Evolutionary conservation across 2,329 filamentous ascomycete genomes (phyloP), one percentile per base, ranked within the genome.

Genomic region (Cercospora nicotianae): DNA sequence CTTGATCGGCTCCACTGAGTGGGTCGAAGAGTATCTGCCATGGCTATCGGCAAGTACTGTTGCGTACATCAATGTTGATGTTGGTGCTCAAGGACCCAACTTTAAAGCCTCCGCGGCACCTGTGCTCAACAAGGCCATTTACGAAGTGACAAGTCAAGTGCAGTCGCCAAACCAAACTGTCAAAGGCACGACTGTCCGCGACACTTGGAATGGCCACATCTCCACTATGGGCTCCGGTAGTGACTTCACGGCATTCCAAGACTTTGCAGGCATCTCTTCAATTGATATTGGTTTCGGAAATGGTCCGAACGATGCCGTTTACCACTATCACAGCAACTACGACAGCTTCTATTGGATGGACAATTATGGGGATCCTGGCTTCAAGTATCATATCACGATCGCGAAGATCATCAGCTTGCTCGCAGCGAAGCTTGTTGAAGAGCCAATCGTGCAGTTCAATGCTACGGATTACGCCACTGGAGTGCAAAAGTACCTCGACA

Each of bases 321-420:
- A 90, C 76, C 90, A 91, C 71, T 96, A 95, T 75, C 92, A 96
- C 77, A 87, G 87, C 69, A 95, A 95, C 79, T 96, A 94, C 76
- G 93, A 96, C 76, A 91, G 87, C 36, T 94, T 91, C 76, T 83
- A 90, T 74, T 96, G 92, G 92, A 95, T 95, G 91, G 85, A 89
- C 13, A 89, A 83, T 3, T 93, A 88, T 72, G 92, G 92, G 3
- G 93, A 96, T 72, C 81, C 83, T 0, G 81, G 78, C 10, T 89
- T 86, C 79, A 77, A 84, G 7, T 88, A 90, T 73, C 88, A 90
- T 73, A 79, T 79, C 23, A 79, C 83, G 0, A 82, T 84, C 23
- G 80, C 83, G 2, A 80, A 83, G 72, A 70, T 84, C 30, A 83
- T 81, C 77, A 78, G 77, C 2, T 74, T 85, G 1, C 76, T 84